Percentiles rank a stretch among this genome's conserved stretches.
Conservation (phyloP, 495 filamentous ascomycete genomes). For the Penicillium paxilli region DNA sequence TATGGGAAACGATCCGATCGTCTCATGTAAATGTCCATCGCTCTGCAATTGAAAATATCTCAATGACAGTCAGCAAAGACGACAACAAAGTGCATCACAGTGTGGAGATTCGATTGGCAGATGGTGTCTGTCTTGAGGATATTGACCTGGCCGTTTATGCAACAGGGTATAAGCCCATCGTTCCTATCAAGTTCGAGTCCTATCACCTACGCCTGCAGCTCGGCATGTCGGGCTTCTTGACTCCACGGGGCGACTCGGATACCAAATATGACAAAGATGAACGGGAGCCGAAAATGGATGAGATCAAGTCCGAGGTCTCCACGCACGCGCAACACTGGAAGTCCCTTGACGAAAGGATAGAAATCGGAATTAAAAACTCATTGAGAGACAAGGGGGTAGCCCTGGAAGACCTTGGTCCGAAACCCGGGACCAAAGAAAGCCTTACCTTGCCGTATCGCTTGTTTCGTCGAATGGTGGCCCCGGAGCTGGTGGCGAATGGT, state of each 20-base stretch:
- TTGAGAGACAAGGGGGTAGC: slow-evolving; percentile 10
- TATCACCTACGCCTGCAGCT: slow-evolving; percentile 23
- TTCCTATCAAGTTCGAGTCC: slow-evolving; percentile 55
- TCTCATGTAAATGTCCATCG: slow-evolving; percentile 29
- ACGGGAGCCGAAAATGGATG: background rate
- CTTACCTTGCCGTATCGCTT: slow-evolving; percentile 36
- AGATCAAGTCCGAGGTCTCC: background rate
- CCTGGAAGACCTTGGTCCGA: slow-evolving; percentile 4
- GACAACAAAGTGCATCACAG: background rate
- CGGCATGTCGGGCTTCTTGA: slow-evolving; percentile 13
- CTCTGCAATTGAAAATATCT: slow-evolving; percentile 15
- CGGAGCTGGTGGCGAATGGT: slow-evolving; percentile 46
- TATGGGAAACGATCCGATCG: slow-evolving; percentile 31
- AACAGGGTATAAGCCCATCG: slow-evolving; percentile 59
- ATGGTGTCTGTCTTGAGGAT: slow-evolving; percentile 39
- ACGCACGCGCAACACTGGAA: slow-evolving; percentile 14
- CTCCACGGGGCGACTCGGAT: background rate
- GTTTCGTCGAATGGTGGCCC: slow-evolving; percentile 61
- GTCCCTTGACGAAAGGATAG: slow-evolving; percentile 9
- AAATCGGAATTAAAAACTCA: slow-evolving; percentile 6
- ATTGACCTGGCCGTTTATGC: slow-evolving; percentile 31
- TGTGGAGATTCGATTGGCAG: slow-evolving; percentile 6
- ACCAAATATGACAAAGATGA: background rate
- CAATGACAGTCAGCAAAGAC: background rate
- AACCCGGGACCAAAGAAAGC: slow-evolving; percentile 19